Evolutionary conservation across 2,329 filamentous ascomycete species (phyloP), one percentile per base, ranked within the genome.

Genomic region (Diplodia sapinea): DNA sequence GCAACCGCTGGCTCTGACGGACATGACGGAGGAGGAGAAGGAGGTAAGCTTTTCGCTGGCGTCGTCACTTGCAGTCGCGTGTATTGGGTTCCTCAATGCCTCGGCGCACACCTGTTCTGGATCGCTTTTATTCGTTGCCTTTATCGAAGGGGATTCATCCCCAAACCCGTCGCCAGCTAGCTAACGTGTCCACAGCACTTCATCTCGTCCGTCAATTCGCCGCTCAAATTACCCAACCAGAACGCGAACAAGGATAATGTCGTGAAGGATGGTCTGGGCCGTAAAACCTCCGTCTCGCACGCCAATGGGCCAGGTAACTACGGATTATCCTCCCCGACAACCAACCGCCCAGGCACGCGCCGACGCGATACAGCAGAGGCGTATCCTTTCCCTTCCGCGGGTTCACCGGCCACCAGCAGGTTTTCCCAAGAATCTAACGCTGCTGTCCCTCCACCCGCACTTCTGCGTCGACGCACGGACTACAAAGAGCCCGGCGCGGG

Each of bases 131-230:
- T 13, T 36, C 23, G 7, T 5, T 62, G 26, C 7, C 33, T 31
- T 68, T 20, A 63, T 47, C 36, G 72, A 73, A 68, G 74, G 69
- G 7, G 63, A 64, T 65, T 61, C 51, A 59, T 69, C 63, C 20
- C 15, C 23, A 59, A 23, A 15, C 7, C 43, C 13, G 36, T 9
- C 66, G 77, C 69, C 17, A 43, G 50, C n/a, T n/a, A 33, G 63
- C 51, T 66, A 72, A 74, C 52, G 38, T 57, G 17, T 66, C 54
- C 62, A 43, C 78, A 97, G 91, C 83, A 91, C 70, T 97, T 97
- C 79, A 81, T 88, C 62, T 87, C 87, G 62, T 95, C 96, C 71
- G 93, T 99, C 76, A 99, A 98, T 79, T 97, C 95, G 43, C 91
- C 93, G 40, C 83, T 97, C 72, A 98, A 98, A 80, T 91, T 92